Evolutionary conservation across 2,329 filamentous ascomycete genomes (phyloP), one percentile per base, ranked within the genome.

Genomic region (Ascocoryne sarcoides): DNA sequence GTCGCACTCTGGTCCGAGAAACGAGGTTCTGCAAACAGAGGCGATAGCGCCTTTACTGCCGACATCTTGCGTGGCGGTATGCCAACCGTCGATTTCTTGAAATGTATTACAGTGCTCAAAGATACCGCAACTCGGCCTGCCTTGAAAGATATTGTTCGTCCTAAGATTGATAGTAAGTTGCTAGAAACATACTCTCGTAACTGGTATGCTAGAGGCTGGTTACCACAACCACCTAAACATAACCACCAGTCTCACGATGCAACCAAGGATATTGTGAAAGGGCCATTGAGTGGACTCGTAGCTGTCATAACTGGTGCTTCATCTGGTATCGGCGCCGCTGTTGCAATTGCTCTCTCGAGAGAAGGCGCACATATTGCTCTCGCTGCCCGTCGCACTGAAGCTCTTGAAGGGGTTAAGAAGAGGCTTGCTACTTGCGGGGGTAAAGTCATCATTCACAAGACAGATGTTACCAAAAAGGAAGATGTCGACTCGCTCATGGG

Each of bases 61-160:
- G 83, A 88, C 49, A 85, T 89, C 49, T 76, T 90, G 9, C 79
- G 82, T 36, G 81, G 82, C 47, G 84, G 84, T 45, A 88, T 89
- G 84, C 84, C 84, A 1, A 81, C 73, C 5, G 75, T 82, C 1
- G 81, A 84, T 10, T 83, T 83, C 52, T 62, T 89, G 37, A 70
- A 73, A 44, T 76, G 75, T 33, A 81, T 86, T 26, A 84, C 82
- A 0, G 78, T 88, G 1, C 75, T 90, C 30, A 77, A 84, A 57
- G 83, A 88, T 52, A 70, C 73, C 9, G 70, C 72, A 37, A 89
- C 84, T 0, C 68, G 73, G 31, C 75, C 80, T 1, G 68, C 76
- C 37, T 74, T 76, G 10, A 59, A 62, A 4, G 51, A 69, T 53
- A 44, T 88, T 1, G 67, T 76, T 49, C 71, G 83, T 4, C 80